These are phyloP conservation scores for Cryptococcus sp. DNA, from an alignment of 1,284 basidiomycete species.

Conservation along the genomic window DNA sequence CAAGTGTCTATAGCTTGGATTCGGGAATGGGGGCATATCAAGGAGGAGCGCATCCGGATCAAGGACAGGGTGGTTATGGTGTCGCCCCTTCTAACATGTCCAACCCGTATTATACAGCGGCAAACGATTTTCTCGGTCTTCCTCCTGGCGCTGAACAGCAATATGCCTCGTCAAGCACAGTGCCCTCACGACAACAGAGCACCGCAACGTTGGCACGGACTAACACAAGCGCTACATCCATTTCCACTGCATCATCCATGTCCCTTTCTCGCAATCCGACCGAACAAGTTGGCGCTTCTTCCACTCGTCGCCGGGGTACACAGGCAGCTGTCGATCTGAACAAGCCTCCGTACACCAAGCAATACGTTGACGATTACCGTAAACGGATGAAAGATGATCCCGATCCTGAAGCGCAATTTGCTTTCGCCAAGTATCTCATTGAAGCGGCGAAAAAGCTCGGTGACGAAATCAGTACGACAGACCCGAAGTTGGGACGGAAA, in stretches of 20 bases:
- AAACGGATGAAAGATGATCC: conserved; percentile 96
- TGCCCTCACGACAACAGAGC: conserved; percentile 36
- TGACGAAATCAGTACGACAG: conserved; percentile 66
- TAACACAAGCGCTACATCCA: conserved; percentile 43
- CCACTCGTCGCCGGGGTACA: conserved; percentile 56
- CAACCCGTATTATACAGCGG: conserved; percentile 57
- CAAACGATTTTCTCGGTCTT: conserved; percentile 73
- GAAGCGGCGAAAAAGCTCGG: conserved; percentile 97
- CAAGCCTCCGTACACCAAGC: conserved; percentile 88
- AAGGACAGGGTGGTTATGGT: conserved; percentile 13
- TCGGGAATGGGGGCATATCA: conserved; percentile 43
- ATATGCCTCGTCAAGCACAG: conserved; percentile 28
- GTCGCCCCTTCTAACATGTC: conserved; percentile 22
- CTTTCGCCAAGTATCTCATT: conserved; percentile 96
- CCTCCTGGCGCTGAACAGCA: conserved; percentile 51
- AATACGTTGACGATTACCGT: conserved; percentile 96
- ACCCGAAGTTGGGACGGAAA: conserved; percentile 61
- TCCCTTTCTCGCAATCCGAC: conserved; percentile 44
- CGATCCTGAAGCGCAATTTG: conserved; percentile 97
- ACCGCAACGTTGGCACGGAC: conserved; percentile 42
- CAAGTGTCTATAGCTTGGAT: conserved; percentile 48
- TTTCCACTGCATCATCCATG: conserved; percentile 39
- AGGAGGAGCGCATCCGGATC: conserved; percentile 2
- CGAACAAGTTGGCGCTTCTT: conserved; percentile 57
- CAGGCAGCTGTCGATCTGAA: conserved; percentile 76